Base-by-base conservation (phyloP, 768 basidiomycete genomes). In the Tremella fuciformis region DNA sequence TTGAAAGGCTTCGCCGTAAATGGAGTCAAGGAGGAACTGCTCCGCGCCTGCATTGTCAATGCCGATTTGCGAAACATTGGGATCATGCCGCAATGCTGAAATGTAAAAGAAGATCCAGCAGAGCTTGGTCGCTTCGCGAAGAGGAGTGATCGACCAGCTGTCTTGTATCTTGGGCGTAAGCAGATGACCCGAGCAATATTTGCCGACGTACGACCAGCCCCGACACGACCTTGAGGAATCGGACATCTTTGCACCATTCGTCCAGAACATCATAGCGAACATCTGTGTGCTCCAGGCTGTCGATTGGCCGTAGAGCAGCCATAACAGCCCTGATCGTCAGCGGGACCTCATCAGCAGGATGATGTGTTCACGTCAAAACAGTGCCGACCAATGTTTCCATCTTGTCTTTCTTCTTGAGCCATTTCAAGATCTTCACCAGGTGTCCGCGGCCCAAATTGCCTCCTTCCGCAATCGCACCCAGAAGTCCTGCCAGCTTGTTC, bases 141-240 rank as follows among this genome's bases (percentile, higher is more conserved):
- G 55, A 34, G 50, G 46, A 3, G 65, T 58, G 11, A 61, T 55
- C 11, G 57, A 34, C 72, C 72, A 74, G 25, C 66, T 56, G 11
- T 74, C 72, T 51, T 69, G 62, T 9, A 66, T 39, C 71, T 73
- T 57, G 7, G 18, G 48, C 11, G 38, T 66, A 44, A 62, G 60
- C 22, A 53, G 8, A 13, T 39, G 16, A 25, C 21, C 47, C 18
- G 9, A 29, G 41, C 22, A 19, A 8, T 42, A n/a, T 16, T 19
- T 13, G 16, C 7, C n/a, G 37, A 65, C 68, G 62, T 19, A 70
- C 69, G 3, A 64, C 62, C 8, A 71, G 39, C 41, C 55, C 65
- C 4, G 72, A 66, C 7, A 59, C 65, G n/a, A 74, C 37, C 21
- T 66, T 64, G n/a, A 71, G 58, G 44, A 71, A 71, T 34, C 64